Base-by-base conservation (phyloP, 441 rosid genomes). In the Adansonia gregorii region DNA sequence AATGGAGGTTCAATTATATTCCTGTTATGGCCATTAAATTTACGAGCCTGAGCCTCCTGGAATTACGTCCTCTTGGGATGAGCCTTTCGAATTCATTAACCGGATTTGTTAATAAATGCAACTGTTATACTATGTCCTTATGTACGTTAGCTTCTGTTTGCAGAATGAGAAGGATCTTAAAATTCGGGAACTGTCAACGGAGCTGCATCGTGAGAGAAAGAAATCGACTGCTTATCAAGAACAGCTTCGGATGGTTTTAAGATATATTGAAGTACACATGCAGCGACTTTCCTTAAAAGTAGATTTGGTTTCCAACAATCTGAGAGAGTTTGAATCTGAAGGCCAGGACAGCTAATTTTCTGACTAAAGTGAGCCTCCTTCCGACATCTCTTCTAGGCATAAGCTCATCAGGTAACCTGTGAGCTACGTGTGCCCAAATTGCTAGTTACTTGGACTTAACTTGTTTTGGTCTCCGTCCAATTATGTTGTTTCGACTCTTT, bases 151-250 rank as follows among this genome's bases (percentile, higher is more conserved):
- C 56, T 59, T 0, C 15, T 80, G 67, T 76, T 51, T 78, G 77
- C 83, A 83, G 82, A 85, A 85, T 39, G 81, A 78, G 60, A 86
- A 84, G 74, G 85, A 86, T 74, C 81, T 83, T 73, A 81, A 79
- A 79, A 85, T 85, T 31, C 63, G 76, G 39, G 86, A 81, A 67
- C 74, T 81, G 15, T 74, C 84, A 4, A 51, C 78, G 0, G 83
- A 85, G 82, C 73, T 85, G 80, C 86, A 85, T 77, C 82, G 75
- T 0, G 83, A 85, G 86, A 85, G 49, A 85, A 83, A 79, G 83
- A 85, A 81, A 78, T 83, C 83, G 0, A 81, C 85, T 60, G 82
- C 74, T 76, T 82, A 82, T 58, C 80, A 79, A 69, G 78, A 73
- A 20, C 85, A 82, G 71, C 52, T 82, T 15, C 60, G 22, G 24